Evolutionary conservation across 2,329 filamentous ascomycete species (phyloP).

Genomic region (Penicillium sp.): DNA sequence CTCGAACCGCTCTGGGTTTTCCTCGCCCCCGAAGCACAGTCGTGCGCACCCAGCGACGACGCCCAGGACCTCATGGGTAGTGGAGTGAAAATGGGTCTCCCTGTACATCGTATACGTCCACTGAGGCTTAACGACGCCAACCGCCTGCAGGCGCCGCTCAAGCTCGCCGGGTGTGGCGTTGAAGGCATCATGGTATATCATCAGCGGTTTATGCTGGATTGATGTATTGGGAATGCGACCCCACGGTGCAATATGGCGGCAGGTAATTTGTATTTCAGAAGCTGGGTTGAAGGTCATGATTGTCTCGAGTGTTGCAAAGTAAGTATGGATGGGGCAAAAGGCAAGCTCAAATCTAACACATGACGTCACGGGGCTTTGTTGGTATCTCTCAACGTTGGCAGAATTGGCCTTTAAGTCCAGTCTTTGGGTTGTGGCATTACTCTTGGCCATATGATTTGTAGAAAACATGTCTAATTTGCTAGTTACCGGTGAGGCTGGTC

Average conservation of each 20-base stretch:
- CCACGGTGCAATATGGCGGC: slow-evolving; percentile 60
- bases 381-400: neutral
- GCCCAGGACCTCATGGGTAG: slow-evolving; percentile 65
- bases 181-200: slow-evolving; percentile 66
- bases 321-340: neutral
- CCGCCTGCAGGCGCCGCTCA: slow-evolving; percentile 54
- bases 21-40: slow-evolving; percentile 66
- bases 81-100: slow-evolving; percentile 67
- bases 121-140: slow-evolving; percentile 60
- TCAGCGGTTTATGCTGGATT: slow-evolving; percentile 61
- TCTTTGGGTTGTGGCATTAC: neutral
- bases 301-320: neutral
- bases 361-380: neutral
- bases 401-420: neutral
- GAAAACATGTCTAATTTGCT: neutral
- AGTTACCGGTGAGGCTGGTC: neutral
- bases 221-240: slow-evolving; percentile 63
- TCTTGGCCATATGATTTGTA: neutral
- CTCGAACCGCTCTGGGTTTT: slow-evolving; percentile 59
- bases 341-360: neutral
- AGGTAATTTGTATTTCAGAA: slow-evolving; percentile 55
- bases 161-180: slow-evolving; percentile 50
- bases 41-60: slow-evolving; percentile 58
- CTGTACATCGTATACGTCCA: slow-evolving; percentile 70
- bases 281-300: slow-evolving; percentile 45